Base-by-base conservation (phyloP, 257 asterid species). In the Eucommia ulmoides region DNA sequence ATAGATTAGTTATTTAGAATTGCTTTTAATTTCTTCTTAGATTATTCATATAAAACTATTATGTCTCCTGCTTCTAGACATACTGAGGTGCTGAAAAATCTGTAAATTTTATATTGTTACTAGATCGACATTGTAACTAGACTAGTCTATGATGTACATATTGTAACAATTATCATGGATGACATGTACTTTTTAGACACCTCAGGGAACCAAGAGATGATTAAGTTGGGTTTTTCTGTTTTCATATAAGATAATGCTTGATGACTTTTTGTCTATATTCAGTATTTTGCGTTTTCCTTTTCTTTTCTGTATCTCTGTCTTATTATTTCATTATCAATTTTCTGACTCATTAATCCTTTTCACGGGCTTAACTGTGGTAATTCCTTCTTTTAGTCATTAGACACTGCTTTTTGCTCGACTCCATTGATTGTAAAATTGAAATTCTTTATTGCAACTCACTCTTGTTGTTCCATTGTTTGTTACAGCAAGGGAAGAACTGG, bases 401-500 rank as follows among this genome's bases (percentile, higher is more conserved):
- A 35, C 38, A 35, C 11, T 35, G 44, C n/a, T n/a, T n/a, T n/a
- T n/a, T n/a, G 44, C n/a, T 18, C 44, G n/a, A 35, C 44, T 35
- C 2, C 16, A 9, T 11, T 10, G 44, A 10, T 35, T 35, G 38
- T 29, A 29, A 10, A 3, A 18, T 18, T 35, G 48, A 16, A 15
- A 8, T 10, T 21, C 57, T 38, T 51, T 42, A 48, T 21, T 20
- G 42, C 53, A 20, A 46, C n/a, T 59, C 12, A 41, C 25, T 8
- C 24, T 19, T 46, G n/a, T 45, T 50, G 33, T 66, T 52, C 55
- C 20, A 20, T 59, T 50, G 50, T 56, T 41, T 17, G 47, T 60
- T 33, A 24, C 88, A 89, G 98, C 88, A 82, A 89, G 64, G 84
- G 86, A 3, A 66, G 85, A 66, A 74, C 70, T 20, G 93, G 92